Percentiles rank a stretch among this genome's conserved stretches.
These are phyloP conservation scores for Fraxinus greggii DNA, from an alignment of 305 asterid genomes.

Conservation along the genomic window DNA sequence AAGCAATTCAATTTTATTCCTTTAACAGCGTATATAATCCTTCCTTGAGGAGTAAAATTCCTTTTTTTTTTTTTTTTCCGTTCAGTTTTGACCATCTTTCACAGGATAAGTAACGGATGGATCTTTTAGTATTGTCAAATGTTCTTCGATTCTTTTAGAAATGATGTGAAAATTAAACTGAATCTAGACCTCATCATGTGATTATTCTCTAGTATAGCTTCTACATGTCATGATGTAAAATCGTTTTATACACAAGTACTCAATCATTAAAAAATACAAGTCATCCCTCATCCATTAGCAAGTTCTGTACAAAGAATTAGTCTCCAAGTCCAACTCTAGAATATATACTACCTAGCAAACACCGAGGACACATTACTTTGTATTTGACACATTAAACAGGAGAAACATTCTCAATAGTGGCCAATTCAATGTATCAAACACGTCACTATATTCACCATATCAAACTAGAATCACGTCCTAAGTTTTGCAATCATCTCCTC, in stretches of 20 bases:
- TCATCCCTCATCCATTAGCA: not conserved
- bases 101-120: not conserved
- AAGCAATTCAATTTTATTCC: conserved; percentile 35
- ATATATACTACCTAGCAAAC: not conserved
- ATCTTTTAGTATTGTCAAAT: too few relatives aligned
- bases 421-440: not conserved
- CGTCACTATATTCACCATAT: not conserved
- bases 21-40: too few relatives aligned
- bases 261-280: not conserved
- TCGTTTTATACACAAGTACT: not conserved
- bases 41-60: not conserved
- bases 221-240: not conserved
- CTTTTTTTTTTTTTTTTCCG: not conserved
- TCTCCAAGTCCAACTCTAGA: not conserved
- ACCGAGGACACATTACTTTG: not conserved
- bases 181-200: not conserved
- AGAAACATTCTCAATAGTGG: not conserved
- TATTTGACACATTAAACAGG: not conserved
- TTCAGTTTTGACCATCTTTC: not conserved
- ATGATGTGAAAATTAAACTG: not conserved
- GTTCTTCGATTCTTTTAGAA: not conserved
- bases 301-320: not conserved
- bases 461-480: conserved; percentile 43
- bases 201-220: not conserved
- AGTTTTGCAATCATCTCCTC: conserved; percentile 88